Percentiles rank a stretch among this genome's conserved stretches.
These are phyloP conservation scores for Pelargonium nanum DNA, from an alignment of 345 rosid species.

Conservation along the genomic window DNA sequence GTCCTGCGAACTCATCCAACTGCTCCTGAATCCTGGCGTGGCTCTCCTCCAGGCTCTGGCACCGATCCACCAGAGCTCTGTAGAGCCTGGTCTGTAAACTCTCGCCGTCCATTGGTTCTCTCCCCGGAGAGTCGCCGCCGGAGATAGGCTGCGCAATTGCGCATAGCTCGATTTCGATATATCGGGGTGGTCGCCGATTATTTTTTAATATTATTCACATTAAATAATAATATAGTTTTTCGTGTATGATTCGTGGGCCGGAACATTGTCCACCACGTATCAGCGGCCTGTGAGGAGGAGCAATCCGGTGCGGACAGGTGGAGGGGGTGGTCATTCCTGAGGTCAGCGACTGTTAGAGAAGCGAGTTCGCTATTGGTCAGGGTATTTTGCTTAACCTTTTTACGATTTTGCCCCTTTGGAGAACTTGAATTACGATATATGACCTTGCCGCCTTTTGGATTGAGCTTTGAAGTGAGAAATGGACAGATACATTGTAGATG, in stretches of 20 bases:
- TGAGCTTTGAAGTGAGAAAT: neutral
- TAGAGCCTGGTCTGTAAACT: constrained; percentile 23
- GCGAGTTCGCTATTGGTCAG: constrained; percentile 12
- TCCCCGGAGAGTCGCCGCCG: constrained; percentile 14
- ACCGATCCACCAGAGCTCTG: constrained; percentile 51
- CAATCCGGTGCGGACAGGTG: constrained; percentile 25
- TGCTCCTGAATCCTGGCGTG: constrained; percentile 44
- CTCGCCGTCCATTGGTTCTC: constrained; percentile 29
- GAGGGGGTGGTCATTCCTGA: constrained; percentile 1
- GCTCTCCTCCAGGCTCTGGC: constrained; percentile 47
- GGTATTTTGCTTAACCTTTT: neutral
- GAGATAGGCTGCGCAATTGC: constrained; percentile 15
- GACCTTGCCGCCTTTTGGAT: constrained; percentile 13
- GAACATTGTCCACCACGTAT: constrained; percentile 23
- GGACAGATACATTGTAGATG: neutral
- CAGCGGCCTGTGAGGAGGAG: neutral
- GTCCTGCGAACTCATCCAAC: constrained; percentile 26
- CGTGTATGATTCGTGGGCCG: constrained; percentile 2
- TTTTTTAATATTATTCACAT: neutral
- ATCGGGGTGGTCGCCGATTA: constrained; percentile 12
- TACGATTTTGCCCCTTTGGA: neutral
- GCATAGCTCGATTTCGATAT: constrained; percentile 5
- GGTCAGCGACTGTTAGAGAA: neutral
- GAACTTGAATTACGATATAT: constrained; percentile 7
- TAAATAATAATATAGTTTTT: neutral